Conservation (phyloP, 345 rosid species). For the Ceriops tagal region DNA sequence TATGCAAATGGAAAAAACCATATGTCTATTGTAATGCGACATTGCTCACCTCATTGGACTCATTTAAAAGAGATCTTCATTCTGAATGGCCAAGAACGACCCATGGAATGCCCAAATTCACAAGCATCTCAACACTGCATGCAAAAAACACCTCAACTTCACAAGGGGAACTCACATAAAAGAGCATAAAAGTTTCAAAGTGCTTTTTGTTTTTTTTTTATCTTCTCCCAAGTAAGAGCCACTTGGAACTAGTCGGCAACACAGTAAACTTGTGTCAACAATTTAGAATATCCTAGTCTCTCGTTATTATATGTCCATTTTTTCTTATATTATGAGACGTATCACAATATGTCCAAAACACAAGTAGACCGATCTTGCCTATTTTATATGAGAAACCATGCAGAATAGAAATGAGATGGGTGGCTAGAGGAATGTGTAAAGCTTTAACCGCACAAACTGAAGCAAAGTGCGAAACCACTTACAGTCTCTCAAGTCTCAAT, state of each 20-base stretch:
- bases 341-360: background rate
- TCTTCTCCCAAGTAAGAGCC: background rate
- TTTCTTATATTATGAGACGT: background rate
- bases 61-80: slow-evolving; percentile 47
- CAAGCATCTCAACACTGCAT: slow-evolving; percentile 61
- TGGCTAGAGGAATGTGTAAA: background rate
- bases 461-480: no score
- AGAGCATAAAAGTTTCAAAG: background rate
- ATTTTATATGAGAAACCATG: background rate
- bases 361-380: background rate
- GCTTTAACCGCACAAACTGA: background rate
- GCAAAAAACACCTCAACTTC: background rate
- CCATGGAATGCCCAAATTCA: slow-evolving; percentile 56
- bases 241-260: background rate
- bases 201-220: background rate
- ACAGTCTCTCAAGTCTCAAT: no score
- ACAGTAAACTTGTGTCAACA: background rate
- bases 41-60: slow-evolving; percentile 45
- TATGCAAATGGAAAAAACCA: background rate
- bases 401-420: background rate
- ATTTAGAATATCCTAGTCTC: background rate
- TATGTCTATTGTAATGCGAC: background rate
- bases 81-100: slow-evolving; percentile 68
- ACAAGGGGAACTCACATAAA: background rate
- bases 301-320: background rate